A percentile compares a stretch with the other conserved stretches of the same genome.
Conservation (phyloP, 2,329 filamentous ascomycete species). For the Trichoderma hamatum region DNA sequence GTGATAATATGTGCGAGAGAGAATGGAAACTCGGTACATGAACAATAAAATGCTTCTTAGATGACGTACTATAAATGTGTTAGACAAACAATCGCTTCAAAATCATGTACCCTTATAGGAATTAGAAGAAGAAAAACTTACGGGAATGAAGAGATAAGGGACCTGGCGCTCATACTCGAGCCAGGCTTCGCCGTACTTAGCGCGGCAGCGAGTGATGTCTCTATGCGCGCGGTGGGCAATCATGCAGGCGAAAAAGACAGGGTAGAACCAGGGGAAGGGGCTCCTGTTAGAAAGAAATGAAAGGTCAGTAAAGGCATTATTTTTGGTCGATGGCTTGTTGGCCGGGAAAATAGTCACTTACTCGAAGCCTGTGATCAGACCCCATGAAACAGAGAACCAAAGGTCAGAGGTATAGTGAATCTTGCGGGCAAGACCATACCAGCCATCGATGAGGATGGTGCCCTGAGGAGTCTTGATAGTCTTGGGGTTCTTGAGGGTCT, state of each 20-base stretch:
- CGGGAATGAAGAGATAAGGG: constrained; percentile 82
- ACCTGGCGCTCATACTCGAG: constrained; percentile 76
- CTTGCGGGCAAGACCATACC: constrained; percentile 76
- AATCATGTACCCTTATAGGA: no score
- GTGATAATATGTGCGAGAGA: constrained; percentile 28
- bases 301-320: constrained; percentile 24
- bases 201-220: constrained; percentile 76
- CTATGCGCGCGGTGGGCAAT: constrained; percentile 77
- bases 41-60: constrained; percentile 33
- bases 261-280: constrained; percentile 91
- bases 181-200: constrained; percentile 84
- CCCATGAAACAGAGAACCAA: constrained; percentile 56
- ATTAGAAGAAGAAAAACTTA: no score
- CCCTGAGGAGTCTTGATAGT: constrained; percentile 73
- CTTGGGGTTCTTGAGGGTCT: constrained; percentile 77
- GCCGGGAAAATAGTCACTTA: constrained; percentile 30
- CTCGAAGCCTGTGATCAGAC: constrained; percentile 55
- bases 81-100: no score
- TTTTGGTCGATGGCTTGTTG: background rate
- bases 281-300: constrained; percentile 46
- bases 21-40: constrained; percentile 4
- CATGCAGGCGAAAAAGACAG: constrained; percentile 79
- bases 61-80: constrained; percentile 45
- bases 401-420: constrained; percentile 55
- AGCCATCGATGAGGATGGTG: constrained; percentile 80